Evolutionary conservation across 352 stramenopile species (phyloP).

Genomic region (Pythium plurisporium): DNA sequence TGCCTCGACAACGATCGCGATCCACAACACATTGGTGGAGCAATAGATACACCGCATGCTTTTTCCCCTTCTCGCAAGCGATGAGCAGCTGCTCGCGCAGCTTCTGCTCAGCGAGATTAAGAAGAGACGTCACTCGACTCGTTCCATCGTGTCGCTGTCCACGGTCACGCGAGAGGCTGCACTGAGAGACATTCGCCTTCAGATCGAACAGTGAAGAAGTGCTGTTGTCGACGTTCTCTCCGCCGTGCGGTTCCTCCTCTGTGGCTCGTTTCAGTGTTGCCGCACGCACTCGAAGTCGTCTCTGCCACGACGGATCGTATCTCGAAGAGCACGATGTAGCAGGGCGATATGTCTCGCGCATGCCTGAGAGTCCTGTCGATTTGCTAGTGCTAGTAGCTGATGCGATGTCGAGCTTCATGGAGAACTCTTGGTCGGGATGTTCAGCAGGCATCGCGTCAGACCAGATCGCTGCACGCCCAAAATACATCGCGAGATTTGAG

Average conservation of each 20-base stretch:
- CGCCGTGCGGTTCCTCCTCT: constrained; percentile 1
- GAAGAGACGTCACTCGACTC: constrained; percentile 33
- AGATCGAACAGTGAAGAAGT: neutral
- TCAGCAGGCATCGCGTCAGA: neutral
- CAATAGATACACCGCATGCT: constrained; percentile 61
- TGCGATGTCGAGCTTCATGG: neutral
- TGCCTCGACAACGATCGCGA: constrained; percentile 49
- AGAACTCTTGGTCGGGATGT: neutral
- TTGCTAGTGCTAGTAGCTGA: neutral
- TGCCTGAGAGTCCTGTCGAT: neutral
- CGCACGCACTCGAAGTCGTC: neutral
- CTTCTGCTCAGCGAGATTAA: constrained; percentile 35
- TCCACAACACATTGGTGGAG: constrained; percentile 54
- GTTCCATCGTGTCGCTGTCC: constrained; percentile 16
- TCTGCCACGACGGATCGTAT: neutral
- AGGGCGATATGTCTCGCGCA: neutral
- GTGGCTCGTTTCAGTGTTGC: neutral
- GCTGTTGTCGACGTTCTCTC: neutral
- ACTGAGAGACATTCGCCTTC: neutral
- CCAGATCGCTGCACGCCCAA: neutral
- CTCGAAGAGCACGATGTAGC: constrained; percentile 3
- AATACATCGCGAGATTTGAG: neutral
- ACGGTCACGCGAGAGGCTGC: neutral
- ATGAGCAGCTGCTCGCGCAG: constrained; percentile 61
- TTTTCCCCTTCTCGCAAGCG: constrained; percentile 66